A percentile compares a stretch with the other conserved stretches of the same genome.
phyloP scores from a whole-genome alignment of 2,329 filamentous ascomycete genomes.

The Cladosporium sp. region DNA sequence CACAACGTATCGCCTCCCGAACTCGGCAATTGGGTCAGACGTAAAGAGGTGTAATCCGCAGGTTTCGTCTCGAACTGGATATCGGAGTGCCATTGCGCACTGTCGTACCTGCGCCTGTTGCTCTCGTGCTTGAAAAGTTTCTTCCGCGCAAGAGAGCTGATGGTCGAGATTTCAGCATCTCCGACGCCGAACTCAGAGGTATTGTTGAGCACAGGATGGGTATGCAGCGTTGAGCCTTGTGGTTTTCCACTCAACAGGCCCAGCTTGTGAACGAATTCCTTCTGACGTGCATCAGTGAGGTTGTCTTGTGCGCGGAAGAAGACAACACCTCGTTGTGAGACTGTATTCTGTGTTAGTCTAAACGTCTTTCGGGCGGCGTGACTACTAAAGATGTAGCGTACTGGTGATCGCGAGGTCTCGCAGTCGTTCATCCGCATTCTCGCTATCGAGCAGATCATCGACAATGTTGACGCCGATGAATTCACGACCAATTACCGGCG shows the following conservation, averaged over 20 bases:
- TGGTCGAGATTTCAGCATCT: constrained; percentile 38
- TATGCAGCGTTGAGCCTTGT: constrained; percentile 53
- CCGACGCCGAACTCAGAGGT: constrained; percentile 39
- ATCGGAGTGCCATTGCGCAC: constrained; percentile 48
- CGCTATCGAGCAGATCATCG: constrained; percentile 59
- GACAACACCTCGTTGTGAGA: constrained; percentile 18
- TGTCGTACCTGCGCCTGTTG: constrained; percentile 22
- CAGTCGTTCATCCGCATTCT: constrained; percentile 60
- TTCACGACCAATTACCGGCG: constrained; percentile 60
- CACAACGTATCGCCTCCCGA: constrained; percentile 59
- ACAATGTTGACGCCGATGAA: constrained; percentile 55
- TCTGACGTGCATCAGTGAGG: constrained; percentile 47
- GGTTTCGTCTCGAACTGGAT: constrained; percentile 40
- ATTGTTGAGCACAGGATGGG: constrained; percentile 53
- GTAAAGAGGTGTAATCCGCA: constrained; percentile 56
- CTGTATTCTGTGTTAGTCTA: constrained; percentile 10
- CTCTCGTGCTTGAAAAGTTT: constrained; percentile 30
- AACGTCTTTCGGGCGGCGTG: background rate
- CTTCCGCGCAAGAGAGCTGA: constrained; percentile 34
- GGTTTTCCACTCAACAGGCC: constrained; percentile 58
- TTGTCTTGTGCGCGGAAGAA: constrained; percentile 22
- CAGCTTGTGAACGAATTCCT: constrained; percentile 49
- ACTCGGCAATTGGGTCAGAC: constrained; percentile 52
- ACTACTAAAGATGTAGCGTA: constrained; percentile 7
- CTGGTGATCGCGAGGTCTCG: constrained; percentile 55